A percentile compares a stretch with the other conserved stretches of the same genome.
Conservation (phyloP, 73 alveolate species). For the Diophrys sp. region DNA sequence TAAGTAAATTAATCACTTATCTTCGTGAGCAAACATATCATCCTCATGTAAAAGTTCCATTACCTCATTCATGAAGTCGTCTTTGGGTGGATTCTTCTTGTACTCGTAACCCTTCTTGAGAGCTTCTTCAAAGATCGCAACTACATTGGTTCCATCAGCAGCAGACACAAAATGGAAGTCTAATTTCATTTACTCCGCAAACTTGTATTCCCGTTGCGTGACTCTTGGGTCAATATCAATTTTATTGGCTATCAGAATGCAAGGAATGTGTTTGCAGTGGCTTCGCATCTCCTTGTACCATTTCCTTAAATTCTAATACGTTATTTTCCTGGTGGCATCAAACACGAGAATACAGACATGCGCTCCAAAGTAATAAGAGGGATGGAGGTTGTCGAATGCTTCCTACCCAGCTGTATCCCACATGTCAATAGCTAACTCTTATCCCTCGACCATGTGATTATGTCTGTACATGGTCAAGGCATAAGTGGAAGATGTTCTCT, state of each 20-base stretch:
- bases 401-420: constrained; percentile 96
- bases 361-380: constrained; percentile 87
- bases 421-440: constrained; percentile 15
- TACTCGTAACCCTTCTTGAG: constrained; percentile 74
- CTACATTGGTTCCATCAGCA: constrained; percentile 95
- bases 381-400: constrained; percentile 80
- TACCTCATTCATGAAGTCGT: constrained; percentile 73
- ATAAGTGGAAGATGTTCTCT: constrained; percentile 82
- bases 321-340: constrained; percentile 87
- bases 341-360: constrained; percentile 85
- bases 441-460: constrained; percentile 20
- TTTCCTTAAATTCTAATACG: constrained; percentile 77
- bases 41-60: constrained; percentile 71
- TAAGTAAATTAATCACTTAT: not conserved
- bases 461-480: constrained; percentile 67
- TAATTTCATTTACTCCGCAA: constrained; percentile 77
- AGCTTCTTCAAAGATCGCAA: constrained; percentile 80
- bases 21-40: not conserved
- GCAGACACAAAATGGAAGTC: constrained; percentile 90
- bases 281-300: constrained; percentile 89
- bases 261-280: constrained; percentile 86
- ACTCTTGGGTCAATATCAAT: constrained; percentile 82
- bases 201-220: constrained; percentile 75
- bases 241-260: constrained; percentile 87
- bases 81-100: constrained; percentile 75